Percentiles rank a stretch among this genome's conserved stretches.
phyloP scores from a whole-genome alignment of 768 basidiomycete genomes.

The Suillus plorans region DNA sequence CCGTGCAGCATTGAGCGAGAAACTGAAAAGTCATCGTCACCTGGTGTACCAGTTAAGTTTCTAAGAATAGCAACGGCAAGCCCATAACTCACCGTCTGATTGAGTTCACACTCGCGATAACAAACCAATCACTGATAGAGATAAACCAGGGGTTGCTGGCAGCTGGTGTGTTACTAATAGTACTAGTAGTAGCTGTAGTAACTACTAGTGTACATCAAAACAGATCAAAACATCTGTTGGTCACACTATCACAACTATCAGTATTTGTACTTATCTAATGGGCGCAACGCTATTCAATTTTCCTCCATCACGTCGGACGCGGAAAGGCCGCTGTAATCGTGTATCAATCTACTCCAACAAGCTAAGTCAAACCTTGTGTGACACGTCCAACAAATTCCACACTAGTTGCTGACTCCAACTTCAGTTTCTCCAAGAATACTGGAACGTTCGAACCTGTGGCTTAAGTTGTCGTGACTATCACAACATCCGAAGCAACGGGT shows the following conservation, averaged over 20 bases:
- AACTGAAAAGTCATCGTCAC: not conserved
- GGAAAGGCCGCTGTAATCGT: not conserved
- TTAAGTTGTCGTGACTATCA: too few species aligned
- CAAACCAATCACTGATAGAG: not conserved
- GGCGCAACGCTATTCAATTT: not conserved
- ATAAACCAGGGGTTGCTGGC: not conserved
- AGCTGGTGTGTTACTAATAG: too few species aligned
- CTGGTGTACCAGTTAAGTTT: not conserved
- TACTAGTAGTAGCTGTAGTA: too few species aligned
- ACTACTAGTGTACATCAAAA: not conserved
- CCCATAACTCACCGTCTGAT: not conserved
- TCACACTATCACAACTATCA: not conserved
- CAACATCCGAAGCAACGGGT: too few species aligned
- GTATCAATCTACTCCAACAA: too few species aligned
- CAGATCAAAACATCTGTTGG: not conserved
- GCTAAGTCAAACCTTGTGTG: too few species aligned
- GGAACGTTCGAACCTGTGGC: too few species aligned
- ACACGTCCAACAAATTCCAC: too few species aligned
- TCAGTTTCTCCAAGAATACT: too few species aligned
- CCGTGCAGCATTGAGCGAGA: not conserved
- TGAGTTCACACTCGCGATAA: not conserved
- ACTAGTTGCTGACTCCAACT: too few species aligned
- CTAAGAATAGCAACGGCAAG: not conserved
- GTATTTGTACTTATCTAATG: too few species aligned
- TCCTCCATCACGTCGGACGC: not conserved